phyloP scores from a whole-genome alignment of 2,329 filamentous ascomycete species.

The Alternaria tenuissima region DNA sequence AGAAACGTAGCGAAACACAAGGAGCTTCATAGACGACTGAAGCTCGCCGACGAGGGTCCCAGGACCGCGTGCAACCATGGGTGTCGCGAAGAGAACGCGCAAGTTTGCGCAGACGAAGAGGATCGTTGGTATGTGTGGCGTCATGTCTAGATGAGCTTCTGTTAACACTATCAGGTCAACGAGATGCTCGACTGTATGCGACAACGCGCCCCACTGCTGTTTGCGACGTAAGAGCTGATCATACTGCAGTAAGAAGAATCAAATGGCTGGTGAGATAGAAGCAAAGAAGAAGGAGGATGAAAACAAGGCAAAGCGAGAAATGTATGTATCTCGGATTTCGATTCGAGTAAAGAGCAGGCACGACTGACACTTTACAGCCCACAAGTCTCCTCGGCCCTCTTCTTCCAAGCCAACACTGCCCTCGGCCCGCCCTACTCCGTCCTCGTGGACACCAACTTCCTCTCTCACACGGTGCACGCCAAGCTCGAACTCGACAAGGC shows the following conservation, averaged over 20 bases:
- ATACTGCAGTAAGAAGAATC: conserved; percentile 72
- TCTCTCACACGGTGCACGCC: conserved; percentile 79
- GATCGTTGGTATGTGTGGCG: conserved; percentile 67
- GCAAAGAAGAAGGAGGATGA: conserved; percentile 65
- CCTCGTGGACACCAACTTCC: conserved; percentile 58
- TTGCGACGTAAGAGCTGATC: not conserved
- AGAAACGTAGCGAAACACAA: not conserved
- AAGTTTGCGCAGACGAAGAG: conserved; percentile 88
- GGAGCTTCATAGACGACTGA: not conserved
- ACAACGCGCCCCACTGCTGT: not conserved
- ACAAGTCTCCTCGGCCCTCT: conserved; percentile 73
- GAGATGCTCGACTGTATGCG: conserved; percentile 73
- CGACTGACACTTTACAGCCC: conserved; percentile 57
- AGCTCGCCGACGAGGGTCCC: not conserved
- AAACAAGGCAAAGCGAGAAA: conserved; percentile 75
- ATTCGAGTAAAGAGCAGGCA: conserved; percentile 15
- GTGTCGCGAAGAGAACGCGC: conserved; percentile 86
- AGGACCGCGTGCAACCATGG: conserved; percentile 66
- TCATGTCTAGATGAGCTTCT: not conserved
- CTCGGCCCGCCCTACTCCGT: conserved; percentile 84
- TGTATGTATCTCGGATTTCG: conserved; percentile 57
- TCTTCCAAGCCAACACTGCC: conserved; percentile 72
- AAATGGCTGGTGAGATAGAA: conserved; percentile 68
- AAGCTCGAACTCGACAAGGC: conserved; percentile 88
- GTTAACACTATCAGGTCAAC: conserved; percentile 56